Evolutionary conservation across 2,329 filamentous ascomycete genomes (phyloP).

Genomic region (Beauveria rudraprayagi): DNA sequence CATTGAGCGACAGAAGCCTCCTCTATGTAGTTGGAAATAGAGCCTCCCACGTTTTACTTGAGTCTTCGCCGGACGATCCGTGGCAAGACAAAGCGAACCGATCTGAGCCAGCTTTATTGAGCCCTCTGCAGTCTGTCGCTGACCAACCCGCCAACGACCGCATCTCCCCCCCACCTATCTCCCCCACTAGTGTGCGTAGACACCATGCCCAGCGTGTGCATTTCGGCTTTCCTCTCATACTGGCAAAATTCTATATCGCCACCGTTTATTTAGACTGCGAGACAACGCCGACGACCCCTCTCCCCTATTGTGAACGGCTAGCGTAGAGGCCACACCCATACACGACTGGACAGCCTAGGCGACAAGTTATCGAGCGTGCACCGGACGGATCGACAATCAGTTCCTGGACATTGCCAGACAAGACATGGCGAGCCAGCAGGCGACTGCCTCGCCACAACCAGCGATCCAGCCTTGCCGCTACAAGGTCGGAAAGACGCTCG

Average conservation of each 20-base stretch:
- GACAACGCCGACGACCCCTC: not conserved
- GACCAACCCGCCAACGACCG: not conserved
- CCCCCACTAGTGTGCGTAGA: not conserved
- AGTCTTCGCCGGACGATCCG: not conserved
- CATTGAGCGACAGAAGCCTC: not conserved
- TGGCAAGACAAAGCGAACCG: not conserved
- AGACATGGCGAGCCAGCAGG: conserved; percentile 21
- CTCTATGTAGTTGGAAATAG: not conserved
- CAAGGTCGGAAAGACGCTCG: conserved; percentile 96
- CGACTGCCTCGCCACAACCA: conserved; percentile 29
- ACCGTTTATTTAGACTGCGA: not conserved
- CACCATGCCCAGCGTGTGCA: not conserved
- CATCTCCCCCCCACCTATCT: not conserved
- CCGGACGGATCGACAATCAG: not conserved
- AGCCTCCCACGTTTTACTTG: not conserved
- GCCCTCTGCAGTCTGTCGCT: not conserved
- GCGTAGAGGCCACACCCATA: not conserved
- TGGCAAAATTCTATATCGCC: not conserved
- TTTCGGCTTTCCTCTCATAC: not conserved
- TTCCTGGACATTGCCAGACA: not conserved
- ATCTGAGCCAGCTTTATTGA: not conserved
- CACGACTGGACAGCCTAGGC: not conserved
- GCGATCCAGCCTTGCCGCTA: conserved; percentile 93
- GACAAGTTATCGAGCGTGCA: not conserved
- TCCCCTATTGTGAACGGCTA: not conserved